A percentile compares a stretch with the other conserved stretches of the same genome.
Conservation (phyloP, 306 rosid species). For the Corylus heterophylla region DNA sequence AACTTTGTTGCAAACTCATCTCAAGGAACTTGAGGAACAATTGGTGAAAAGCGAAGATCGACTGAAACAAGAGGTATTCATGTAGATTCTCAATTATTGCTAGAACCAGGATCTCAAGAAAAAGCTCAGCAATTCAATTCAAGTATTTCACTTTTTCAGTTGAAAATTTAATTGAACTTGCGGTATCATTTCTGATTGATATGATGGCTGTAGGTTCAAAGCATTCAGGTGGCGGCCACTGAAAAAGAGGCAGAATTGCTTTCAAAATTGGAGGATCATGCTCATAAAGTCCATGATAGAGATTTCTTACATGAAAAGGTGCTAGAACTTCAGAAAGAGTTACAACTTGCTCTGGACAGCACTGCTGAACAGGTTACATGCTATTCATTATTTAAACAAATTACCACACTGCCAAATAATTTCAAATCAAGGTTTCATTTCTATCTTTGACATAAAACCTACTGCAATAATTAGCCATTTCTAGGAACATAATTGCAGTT, state of each 20-base stretch:
- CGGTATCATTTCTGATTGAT: constrained; percentile 21
- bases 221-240: constrained; percentile 50
- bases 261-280: constrained; percentile 65
- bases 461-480: neutral
- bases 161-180: neutral
- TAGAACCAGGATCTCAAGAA: neutral
- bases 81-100: neutral
- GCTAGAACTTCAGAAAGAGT: constrained; percentile 63
- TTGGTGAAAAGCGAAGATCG: constrained; percentile 60
- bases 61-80: constrained; percentile 68
- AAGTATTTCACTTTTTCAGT: neutral
- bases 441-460: neutral
- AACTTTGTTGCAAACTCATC: constrained; percentile 51
- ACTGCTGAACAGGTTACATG: constrained; percentile 57
- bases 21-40: constrained; percentile 63
- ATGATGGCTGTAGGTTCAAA: constrained; percentile 55
- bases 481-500: neutral
- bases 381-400: neutral
- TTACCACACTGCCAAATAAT: neutral
- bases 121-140: neutral
- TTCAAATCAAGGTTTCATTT: neutral
- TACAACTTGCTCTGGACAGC: constrained; percentile 54
- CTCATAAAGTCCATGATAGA: constrained; percentile 44
- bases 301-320: constrained; percentile 59
- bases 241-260: constrained; percentile 62